Evolutionary conservation across 345 rosid species (phyloP), one percentile per base, ranked within the genome.

Genomic region (Syzygium grande): DNA sequence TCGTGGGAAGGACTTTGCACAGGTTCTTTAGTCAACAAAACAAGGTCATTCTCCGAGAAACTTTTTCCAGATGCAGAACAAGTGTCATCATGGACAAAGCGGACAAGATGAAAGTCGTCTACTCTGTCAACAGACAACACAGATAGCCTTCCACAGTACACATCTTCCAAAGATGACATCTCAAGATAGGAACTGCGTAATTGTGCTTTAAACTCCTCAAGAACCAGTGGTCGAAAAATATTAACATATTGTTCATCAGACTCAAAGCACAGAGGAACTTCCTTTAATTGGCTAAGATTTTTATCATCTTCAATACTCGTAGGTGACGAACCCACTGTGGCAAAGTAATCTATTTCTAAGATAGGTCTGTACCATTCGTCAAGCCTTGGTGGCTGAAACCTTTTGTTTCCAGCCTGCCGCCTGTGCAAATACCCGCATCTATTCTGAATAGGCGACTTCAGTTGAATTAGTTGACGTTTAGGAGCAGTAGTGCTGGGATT

Each of bases 151-250:
- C 99, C 98, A 89, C 89, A 95, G 88, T 92, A 94, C 88, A 95
- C 90, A 56, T 98, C 99, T 77, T 94, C 99, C 95, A 91, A 90
- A 59, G 99, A 95, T 54, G 98, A 95, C 93, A 94, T 92, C 89
- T 96, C 99, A 86, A 92, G 91, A 90, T 93, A 98, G 88, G 96
- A 95, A 92, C 94, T 94, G 86, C 93, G 92, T 84, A 98, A 90
- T 90, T 98, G 99, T 86, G 99, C 99, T 92, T 95, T 98, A 87
- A 98, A 98, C 93, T 98, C 99, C 93, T 98, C 98, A 90, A 98
- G 89, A 88, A 98, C 96, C 90, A 98, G 92, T 13, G 99, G 99
- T 86, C 93, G 97, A 87, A 96, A 98, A 89, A 95, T 94, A 83
- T 91, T 92, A n/a, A 98, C 89, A 89, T 95, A 98, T 53, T 98